Evolutionary conservation across 2,329 filamentous ascomycete species (phyloP).

Genomic region (Sarocladium kiliense): DNA sequence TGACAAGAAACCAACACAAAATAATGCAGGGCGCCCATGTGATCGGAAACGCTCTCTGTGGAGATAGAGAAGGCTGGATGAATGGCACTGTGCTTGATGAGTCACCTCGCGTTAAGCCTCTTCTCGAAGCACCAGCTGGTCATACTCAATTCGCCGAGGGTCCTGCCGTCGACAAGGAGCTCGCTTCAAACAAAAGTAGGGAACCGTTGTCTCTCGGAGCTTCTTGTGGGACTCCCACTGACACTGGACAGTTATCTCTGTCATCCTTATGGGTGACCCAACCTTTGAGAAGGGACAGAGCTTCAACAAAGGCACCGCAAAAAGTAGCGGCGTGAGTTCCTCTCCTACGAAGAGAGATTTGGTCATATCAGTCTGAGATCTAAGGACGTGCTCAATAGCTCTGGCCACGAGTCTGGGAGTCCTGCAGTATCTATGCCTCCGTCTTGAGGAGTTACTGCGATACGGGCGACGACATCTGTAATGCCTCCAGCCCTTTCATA

Average conservation of each 20-base stretch:
- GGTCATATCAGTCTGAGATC: background rate
- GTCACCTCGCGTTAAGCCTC: background rate
- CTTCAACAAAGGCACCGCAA: background rate
- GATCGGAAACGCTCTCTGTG: background rate
- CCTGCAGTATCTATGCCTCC: background rate
- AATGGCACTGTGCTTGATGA: background rate
- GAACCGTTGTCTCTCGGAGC: background rate
- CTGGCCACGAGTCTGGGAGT: background rate
- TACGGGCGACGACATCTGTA: background rate
- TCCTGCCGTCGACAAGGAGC: background rate
- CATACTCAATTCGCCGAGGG: background rate
- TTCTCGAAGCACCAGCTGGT: background rate
- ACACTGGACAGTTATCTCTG: background rate
- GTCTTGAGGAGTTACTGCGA: background rate
- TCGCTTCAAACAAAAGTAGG: background rate
- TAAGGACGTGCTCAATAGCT: too few species aligned
- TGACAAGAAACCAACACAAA: background rate
- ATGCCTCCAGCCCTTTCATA: background rate
- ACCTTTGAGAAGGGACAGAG: background rate
- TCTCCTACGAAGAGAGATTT: background rate
- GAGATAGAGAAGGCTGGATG: background rate
- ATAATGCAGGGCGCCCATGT: background rate
- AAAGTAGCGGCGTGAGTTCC: background rate
- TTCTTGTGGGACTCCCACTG: background rate
- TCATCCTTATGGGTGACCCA: constrained; percentile 1